Evolutionary conservation across 495 filamentous ascomycete species (phyloP).

Genomic region (Daldinia concentrica): DNA sequence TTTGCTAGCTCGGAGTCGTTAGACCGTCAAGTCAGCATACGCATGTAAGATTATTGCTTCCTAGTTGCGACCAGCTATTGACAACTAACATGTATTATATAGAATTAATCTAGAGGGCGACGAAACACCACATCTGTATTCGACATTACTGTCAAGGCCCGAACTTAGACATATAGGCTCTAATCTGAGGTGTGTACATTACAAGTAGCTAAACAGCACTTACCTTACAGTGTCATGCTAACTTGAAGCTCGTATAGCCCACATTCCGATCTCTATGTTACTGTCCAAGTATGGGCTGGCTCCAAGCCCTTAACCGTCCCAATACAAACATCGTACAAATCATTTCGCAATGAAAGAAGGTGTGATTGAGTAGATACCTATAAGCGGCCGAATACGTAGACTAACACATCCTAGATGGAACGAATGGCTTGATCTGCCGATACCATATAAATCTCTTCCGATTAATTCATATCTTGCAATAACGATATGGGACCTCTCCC

Average conservation of each 20-base stretch:
- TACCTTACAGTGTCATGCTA: constrained; percentile 10
- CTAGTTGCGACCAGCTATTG: neutral
- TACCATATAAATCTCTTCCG: constrained; percentile 81
- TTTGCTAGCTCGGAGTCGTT: constrained; percentile 88
- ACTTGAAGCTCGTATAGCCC: constrained; percentile 51
- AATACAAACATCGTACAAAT: constrained; percentile 89
- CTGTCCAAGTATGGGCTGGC: constrained; percentile 92
- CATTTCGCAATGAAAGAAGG: constrained; percentile 79
- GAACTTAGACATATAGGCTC: constrained; percentile 88
- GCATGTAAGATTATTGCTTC: constrained; percentile 67
- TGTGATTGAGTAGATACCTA: constrained; percentile 32
- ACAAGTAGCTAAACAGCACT: no score
- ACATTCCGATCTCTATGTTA: constrained; percentile 89
- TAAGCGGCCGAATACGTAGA: neutral
- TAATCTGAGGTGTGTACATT: constrained; percentile 62
- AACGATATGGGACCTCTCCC: constrained; percentile 94
- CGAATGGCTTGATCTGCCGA: constrained; percentile 92
- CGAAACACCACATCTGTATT: constrained; percentile 79
- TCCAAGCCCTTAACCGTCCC: constrained; percentile 94
- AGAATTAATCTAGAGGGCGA: constrained; percentile 89
- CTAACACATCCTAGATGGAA: constrained; percentile 71
- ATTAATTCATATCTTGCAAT: constrained; percentile 85
- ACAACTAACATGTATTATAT: constrained; percentile 21
- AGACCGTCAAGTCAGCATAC: constrained; percentile 79
- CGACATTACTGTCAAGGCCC: constrained; percentile 77